These are phyloP conservation scores for Dispira simplex DNA, from an alignment of 192 early-diverging fungal species.

Conservation along the genomic window DNA sequence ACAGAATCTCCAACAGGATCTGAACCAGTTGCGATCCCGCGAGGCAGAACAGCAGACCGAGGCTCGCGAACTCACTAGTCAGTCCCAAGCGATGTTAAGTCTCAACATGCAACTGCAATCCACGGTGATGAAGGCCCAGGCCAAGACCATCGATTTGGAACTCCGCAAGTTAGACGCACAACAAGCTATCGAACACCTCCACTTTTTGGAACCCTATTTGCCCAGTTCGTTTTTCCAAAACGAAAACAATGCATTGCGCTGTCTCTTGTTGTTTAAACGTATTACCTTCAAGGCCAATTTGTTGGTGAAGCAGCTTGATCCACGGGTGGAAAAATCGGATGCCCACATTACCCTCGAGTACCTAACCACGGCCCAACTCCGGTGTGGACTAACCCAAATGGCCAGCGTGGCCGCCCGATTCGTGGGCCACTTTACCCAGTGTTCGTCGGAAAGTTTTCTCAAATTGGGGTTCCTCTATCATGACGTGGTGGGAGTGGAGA, in stretches of 20 bases:
- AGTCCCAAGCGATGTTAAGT: constrained; percentile 66
- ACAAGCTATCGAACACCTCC: constrained; percentile 59
- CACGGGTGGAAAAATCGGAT: constrained; percentile 37
- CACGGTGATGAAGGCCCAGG: constrained; percentile 65
- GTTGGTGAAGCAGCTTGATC: constrained; percentile 55
- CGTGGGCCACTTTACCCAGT: constrained; percentile 44
- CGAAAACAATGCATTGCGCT: constrained; percentile 61
- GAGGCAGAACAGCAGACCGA: constrained; percentile 40
- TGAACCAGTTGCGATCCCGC: constrained; percentile 52
- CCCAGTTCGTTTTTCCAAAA: constrained; percentile 69
- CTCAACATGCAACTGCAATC: constrained; percentile 69
- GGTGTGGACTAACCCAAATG: constrained; percentile 26
- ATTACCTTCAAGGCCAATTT: constrained; percentile 70
- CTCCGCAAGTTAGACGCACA: constrained; percentile 71
- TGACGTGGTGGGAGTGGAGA: constrained; percentile 66
- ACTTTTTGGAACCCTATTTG: constrained; percentile 49
- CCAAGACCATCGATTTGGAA: constrained; percentile 83
- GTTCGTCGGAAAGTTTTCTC: constrained; percentile 51
- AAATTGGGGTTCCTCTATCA: constrained; percentile 56
- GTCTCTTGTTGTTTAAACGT: constrained; percentile 63
- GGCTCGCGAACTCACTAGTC: constrained; percentile 36
- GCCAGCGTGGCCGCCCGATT: constrained; percentile 51
- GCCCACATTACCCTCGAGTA: constrained; percentile 32
- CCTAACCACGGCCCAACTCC: constrained; percentile 25
- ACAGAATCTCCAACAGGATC: constrained; percentile 53